These are phyloP conservation scores for Geosmithia putterillii DNA, from an alignment of 2,329 filamentous ascomycete species.

Conservation along the genomic window DNA sequence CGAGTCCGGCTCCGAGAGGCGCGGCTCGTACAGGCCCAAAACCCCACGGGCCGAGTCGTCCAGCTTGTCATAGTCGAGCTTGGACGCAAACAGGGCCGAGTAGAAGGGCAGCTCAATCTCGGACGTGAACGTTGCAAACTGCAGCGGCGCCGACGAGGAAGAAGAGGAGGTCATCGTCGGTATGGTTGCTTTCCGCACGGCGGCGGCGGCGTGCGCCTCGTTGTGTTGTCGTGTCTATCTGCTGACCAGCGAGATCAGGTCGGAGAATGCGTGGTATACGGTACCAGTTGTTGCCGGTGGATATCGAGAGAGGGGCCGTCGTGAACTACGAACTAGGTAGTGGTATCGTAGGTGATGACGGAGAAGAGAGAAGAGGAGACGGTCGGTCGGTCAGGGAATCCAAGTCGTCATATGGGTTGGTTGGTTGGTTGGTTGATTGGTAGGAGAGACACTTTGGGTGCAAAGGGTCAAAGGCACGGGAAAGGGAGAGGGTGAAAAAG, in stretches of 20 bases:
- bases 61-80: conserved; percentile 94
- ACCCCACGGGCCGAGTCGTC: conserved; percentile 84
- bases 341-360: neutral
- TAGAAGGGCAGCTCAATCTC: conserved; percentile 96
- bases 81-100: conserved; percentile 77
- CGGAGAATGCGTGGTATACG: too few species aligned
- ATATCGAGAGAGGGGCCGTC: too few species aligned
- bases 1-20: conserved; percentile 57
- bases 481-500: neutral
- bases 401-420: neutral
- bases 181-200: neutral
- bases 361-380: neutral
- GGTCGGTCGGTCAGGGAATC: neutral
- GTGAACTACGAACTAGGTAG: too few species aligned
- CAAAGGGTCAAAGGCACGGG: neutral
- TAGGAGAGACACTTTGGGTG: neutral
- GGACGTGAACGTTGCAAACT: conserved; percentile 82
- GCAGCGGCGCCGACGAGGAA: conserved; percentile 26
- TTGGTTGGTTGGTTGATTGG: too few species aligned
- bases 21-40: conserved; percentile 80
- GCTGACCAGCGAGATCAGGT: neutral
- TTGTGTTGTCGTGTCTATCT: neutral
- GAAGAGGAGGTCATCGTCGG: neutral
- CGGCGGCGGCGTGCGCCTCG: neutral
- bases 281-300: too few species aligned